Conservation (phyloP, 2,329 filamentous ascomycete genomes). For the Emmonsiellopsis sp. region DNA sequence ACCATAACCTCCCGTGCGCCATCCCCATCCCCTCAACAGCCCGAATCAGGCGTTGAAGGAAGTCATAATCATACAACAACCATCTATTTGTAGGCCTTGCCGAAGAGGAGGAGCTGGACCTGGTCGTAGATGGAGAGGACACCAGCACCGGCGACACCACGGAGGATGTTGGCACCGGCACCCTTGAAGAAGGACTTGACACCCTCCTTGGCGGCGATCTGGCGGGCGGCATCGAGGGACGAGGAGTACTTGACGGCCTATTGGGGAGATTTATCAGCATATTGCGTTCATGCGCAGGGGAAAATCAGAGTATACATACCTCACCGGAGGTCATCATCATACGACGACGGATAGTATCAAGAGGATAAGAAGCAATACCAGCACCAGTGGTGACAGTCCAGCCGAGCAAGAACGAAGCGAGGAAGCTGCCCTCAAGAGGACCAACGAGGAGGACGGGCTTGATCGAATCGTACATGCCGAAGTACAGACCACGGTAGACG, state of each 20-base stretch:
- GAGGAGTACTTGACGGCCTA: constrained; percentile 99
- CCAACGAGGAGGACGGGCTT: constrained; percentile 97
- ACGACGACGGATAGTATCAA: constrained; percentile 99
- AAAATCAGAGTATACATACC: constrained; percentile 34
- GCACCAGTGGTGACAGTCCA: constrained; percentile 99
- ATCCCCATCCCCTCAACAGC: constrained; percentile 15
- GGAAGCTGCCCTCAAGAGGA: constrained; percentile 92
- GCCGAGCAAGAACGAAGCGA: constrained; percentile 96
- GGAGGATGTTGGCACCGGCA: constrained; percentile 99
- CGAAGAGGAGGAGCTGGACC: constrained; percentile 98
- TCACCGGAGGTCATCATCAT: constrained; percentile 99
- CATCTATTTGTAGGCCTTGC: constrained; percentile 86
- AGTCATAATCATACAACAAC: constrained; percentile 2
- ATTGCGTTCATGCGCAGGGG: not conserved
- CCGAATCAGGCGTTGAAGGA: not conserved
- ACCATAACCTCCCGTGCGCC: constrained; percentile 25
- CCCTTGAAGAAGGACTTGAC: constrained; percentile 99
- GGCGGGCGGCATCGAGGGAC: constrained; percentile 86
- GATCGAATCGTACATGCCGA: constrained; percentile 99
- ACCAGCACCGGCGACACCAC: constrained; percentile 99
- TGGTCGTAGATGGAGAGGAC: constrained; percentile 99
- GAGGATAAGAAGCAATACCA: constrained; percentile 99
- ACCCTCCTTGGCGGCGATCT: constrained; percentile 97
- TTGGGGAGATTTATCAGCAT: constrained; percentile 6
- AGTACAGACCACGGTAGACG: constrained; percentile 99